A percentile compares a stretch with the other conserved stretches of the same genome.
Evolutionary conservation across 1,284 basidiomycete species (phyloP).

Genomic region (Chalciporus sp.): DNA sequence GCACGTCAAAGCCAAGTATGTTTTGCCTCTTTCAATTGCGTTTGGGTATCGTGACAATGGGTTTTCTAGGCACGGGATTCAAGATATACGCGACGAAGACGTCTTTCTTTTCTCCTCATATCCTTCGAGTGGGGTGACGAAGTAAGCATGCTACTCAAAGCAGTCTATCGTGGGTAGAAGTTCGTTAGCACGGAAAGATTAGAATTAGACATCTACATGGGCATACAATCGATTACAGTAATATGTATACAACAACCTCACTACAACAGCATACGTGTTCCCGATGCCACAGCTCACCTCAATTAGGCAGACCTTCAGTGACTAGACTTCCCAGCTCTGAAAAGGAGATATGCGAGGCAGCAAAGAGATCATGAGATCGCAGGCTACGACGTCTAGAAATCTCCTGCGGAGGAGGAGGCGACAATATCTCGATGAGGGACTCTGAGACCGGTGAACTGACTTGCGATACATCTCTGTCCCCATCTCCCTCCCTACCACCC

Average conservation of each 20-base stretch:
- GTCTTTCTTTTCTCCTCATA: constrained; percentile 31
- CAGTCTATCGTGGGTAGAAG: neutral
- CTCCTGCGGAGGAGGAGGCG: constrained; percentile 15
- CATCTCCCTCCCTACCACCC: neutral
- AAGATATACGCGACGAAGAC: constrained; percentile 44
- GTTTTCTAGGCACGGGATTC: constrained; percentile 42
- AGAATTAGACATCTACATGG: neutral
- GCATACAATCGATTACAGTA: neutral
- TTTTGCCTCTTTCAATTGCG: neutral
- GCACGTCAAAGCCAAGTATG: constrained; percentile 59
- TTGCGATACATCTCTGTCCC: neutral
- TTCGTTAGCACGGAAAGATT: neutral
- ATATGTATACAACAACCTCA: neutral
- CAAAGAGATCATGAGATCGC: constrained; percentile 29
- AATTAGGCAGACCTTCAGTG: constrained; percentile 2
- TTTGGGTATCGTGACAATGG: neutral
- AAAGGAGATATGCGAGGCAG: constrained; percentile 30
- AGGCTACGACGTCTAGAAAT: constrained; percentile 21
- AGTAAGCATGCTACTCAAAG: neutral
- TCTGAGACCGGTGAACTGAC: constrained; percentile 7
- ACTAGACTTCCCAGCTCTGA: constrained; percentile 29
- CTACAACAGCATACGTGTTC: neutral
- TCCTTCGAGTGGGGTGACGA: no score
- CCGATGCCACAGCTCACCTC: neutral
- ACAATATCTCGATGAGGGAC: constrained; percentile 24